Percentiles rank a stretch among this genome's conserved stretches.
phyloP scores from a whole-genome alignment of 768 basidiomycete species.

The Mycena polygramma region DNA sequence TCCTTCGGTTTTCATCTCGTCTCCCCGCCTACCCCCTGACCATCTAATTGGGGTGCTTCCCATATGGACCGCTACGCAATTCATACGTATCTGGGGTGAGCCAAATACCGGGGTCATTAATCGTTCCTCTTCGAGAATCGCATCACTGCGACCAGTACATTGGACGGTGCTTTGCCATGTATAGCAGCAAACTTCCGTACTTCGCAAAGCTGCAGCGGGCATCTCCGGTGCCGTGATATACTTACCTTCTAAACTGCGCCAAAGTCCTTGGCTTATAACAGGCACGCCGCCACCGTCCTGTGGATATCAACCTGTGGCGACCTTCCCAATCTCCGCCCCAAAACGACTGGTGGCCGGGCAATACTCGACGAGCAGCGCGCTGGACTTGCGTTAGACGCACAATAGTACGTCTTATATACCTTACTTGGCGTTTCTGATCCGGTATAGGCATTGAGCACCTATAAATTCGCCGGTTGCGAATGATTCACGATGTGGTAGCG shows the following conservation, averaged over 20 bases:
- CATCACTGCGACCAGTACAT: conserved; percentile 6
- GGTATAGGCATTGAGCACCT: too few relatives aligned
- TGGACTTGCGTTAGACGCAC: too few relatives aligned
- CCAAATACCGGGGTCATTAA: conserved; percentile 19
- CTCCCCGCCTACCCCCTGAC: not conserved
- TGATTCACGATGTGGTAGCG: not conserved
- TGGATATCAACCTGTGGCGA: not conserved
- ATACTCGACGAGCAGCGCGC: not conserved
- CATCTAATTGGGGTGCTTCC: not conserved
- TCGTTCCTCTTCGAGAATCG: conserved; percentile 14
- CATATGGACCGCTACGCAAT: not conserved
- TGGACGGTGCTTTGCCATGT: conserved; percentile 8
- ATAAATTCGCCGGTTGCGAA: not conserved
- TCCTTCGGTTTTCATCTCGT: not conserved
- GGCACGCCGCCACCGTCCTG: not conserved
- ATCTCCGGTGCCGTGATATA: conserved; percentile 26
- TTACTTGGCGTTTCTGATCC: conserved; percentile 7
- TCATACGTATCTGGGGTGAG: not conserved
- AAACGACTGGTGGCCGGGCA: not conserved
- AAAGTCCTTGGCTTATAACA: conserved; percentile 25
- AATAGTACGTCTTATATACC: not conserved
- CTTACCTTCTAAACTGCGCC: conserved; percentile 28
- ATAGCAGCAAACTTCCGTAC: conserved; percentile 20
- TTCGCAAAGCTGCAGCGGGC: conserved; percentile 1
- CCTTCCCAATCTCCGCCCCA: conserved; percentile 7